Conservation (phyloP, 768 basidiomycete species). For the Leccinum rimulosum region DNA sequence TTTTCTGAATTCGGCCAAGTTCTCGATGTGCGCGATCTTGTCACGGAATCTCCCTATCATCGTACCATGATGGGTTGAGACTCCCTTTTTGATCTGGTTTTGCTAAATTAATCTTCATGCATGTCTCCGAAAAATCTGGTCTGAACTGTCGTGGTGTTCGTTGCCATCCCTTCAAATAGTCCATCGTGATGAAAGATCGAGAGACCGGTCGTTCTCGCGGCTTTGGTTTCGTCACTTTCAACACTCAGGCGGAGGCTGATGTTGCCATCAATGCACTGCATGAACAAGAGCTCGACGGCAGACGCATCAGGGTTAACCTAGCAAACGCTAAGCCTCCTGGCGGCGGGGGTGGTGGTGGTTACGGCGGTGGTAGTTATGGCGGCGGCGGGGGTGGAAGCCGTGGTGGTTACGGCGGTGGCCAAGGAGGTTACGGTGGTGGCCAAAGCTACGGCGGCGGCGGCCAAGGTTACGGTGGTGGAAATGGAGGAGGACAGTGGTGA, state of each 20-base stretch:
- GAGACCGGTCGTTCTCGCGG: conserved; percentile 58
- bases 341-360: conserved; percentile 12
- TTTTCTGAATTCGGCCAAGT: conserved; percentile 46
- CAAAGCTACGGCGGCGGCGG: background rate
- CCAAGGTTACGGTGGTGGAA: conserved; percentile 8
- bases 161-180: conserved; percentile 18
- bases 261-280: conserved; percentile 44
- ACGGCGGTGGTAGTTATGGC: background rate
- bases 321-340: conserved; percentile 31
- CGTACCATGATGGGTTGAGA: conserved; percentile 33
- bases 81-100: conserved; percentile 18
- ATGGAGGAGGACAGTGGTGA: conserved; percentile 12
- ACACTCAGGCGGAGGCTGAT: conserved; percentile 36
- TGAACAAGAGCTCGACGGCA: conserved; percentile 55
- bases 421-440: conserved; percentile 5
- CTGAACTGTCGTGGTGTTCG: conserved; percentile 5
- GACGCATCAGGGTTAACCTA: conserved; percentile 51
- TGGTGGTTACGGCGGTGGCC: conserved; percentile 6
- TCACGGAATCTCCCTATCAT: conserved; percentile 30
- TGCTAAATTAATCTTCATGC: conserved; percentile 26
- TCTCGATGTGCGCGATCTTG: conserved; percentile 46
- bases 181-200: conserved; percentile 45
- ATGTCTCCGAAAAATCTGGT: conserved; percentile 19
- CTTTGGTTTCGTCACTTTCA: conserved; percentile 53
- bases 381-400: background rate